Evolutionary conservation across 2,329 filamentous ascomycete genomes (phyloP).

Genomic region (Ophiocordyceps camponoti-floridani): DNA sequence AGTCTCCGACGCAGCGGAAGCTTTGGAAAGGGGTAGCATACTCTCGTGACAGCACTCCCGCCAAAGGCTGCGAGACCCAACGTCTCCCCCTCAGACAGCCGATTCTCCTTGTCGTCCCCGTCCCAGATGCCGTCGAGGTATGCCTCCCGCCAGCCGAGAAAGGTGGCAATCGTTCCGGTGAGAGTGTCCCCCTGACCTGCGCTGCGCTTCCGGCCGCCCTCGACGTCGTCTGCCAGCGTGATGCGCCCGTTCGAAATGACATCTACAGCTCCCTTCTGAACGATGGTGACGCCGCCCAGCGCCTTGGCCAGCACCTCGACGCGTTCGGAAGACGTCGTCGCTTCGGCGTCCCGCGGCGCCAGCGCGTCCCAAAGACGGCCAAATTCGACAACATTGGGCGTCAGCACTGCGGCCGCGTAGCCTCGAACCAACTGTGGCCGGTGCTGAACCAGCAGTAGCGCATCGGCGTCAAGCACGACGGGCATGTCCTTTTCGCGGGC

Average conservation of each 20-base stretch:
- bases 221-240: slow-evolving; percentile 59
- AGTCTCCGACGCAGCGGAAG: background rate
- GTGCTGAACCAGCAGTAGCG: slow-evolving; percentile 58
- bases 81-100: slow-evolving; percentile 36
- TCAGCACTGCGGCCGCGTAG: slow-evolving; percentile 72
- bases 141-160: slow-evolving; percentile 73
- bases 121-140: slow-evolving; percentile 75
- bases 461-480: slow-evolving; percentile 85
- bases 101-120: slow-evolving; percentile 26
- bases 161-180: slow-evolving; percentile 74
- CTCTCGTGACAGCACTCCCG: slow-evolving; percentile 73
- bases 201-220: slow-evolving; percentile 74
- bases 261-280: slow-evolving; percentile 77
- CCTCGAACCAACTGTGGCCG: slow-evolving; percentile 62
- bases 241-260: slow-evolving; percentile 63
- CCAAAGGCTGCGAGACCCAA: slow-evolving; percentile 70
- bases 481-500: slow-evolving; percentile 56
- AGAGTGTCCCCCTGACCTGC: slow-evolving; percentile 93
- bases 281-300: slow-evolving; percentile 73
- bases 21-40: slow-evolving; percentile 10
- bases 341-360: slow-evolving; percentile 32
- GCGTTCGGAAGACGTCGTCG: background rate
- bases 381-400: slow-evolving; percentile 92
- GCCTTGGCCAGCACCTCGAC: slow-evolving; percentile 53
- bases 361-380: slow-evolving; percentile 60